phyloP scores from a whole-genome alignment of 176 grass and related monocot species.

The Carex pumila region DNA sequence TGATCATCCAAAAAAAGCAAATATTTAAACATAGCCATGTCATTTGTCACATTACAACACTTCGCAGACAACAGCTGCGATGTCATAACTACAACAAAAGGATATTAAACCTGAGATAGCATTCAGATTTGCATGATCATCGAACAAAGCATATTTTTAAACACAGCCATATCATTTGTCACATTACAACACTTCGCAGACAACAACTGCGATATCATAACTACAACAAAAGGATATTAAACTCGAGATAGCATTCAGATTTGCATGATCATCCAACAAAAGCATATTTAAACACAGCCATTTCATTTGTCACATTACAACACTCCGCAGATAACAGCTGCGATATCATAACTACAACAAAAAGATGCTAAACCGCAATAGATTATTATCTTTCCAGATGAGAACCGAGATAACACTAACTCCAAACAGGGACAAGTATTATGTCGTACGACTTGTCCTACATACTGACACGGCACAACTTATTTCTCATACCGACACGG shows the following conservation, averaged over 20 bases:
- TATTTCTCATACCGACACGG: not conserved
- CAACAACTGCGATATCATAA: not conserved
- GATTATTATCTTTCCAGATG: not conserved
- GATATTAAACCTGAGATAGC: not conserved
- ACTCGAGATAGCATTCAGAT: not conserved
- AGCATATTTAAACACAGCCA: not conserved
- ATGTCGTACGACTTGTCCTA: not conserved
- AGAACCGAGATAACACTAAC: not conserved
- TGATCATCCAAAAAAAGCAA: not conserved
- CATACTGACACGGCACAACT: conserved; percentile 4
- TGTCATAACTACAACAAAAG: not conserved
- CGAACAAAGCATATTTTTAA: not conserved
- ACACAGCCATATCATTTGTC: not conserved
- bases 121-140: not conserved
- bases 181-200: not conserved
- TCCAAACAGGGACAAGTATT: not conserved
- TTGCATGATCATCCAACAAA: not conserved
- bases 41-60: not conserved
- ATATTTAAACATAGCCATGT: not conserved
- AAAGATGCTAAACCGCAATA: not conserved
- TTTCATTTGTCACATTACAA: not conserved
- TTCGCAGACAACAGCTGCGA: not conserved
- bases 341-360: not conserved
- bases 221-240: not conserved
- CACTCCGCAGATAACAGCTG: not conserved